These are phyloP conservation scores for Camelina hispida DNA, from an alignment of 345 rosid species.

Conservation along the genomic window DNA sequence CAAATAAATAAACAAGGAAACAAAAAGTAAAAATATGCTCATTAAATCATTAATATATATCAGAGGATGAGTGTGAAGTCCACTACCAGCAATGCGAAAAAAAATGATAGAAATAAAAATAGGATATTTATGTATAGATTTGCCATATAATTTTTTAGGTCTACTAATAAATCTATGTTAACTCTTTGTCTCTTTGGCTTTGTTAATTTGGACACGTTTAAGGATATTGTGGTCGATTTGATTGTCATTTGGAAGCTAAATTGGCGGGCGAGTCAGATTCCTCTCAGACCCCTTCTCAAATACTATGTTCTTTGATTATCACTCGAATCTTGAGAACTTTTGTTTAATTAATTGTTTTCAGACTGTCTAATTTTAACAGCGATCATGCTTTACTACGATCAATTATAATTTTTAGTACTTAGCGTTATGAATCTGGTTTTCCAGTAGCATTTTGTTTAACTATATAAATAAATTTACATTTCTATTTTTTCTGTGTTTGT, in stretches of 20 bases:
- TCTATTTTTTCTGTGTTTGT: too few species aligned
- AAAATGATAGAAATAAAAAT: not conserved
- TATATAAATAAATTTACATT: not conserved
- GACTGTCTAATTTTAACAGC: not conserved
- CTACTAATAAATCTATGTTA: slow-evolving; percentile 7
- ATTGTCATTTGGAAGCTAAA: slow-evolving; percentile 11
- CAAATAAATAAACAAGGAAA: not conserved
- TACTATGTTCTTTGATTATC: not conserved
- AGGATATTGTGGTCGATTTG: slow-evolving; percentile 18
- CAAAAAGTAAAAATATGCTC: slow-evolving; percentile 2
- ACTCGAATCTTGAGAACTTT: not conserved
- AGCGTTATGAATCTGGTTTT: not conserved
- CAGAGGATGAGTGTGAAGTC: slow-evolving; percentile 35
- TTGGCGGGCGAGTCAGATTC: slow-evolving; percentile 40
- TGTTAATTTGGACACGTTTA: slow-evolving; percentile 23
- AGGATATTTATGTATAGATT: not conserved
- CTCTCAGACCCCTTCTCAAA: slow-evolving; percentile 2
- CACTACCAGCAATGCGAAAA: slow-evolving; percentile 23
- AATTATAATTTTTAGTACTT: not conserved
- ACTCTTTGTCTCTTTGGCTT: not conserved
- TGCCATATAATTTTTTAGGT: slow-evolving; percentile 7
- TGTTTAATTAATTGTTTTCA: too few species aligned
- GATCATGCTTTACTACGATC: not conserved
- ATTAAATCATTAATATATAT: not conserved
- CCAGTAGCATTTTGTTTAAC: not conserved